Base-by-base conservation (phyloP, 2,329 filamentous ascomycete species). In the Pseudogymnoascus sp. region DNA sequence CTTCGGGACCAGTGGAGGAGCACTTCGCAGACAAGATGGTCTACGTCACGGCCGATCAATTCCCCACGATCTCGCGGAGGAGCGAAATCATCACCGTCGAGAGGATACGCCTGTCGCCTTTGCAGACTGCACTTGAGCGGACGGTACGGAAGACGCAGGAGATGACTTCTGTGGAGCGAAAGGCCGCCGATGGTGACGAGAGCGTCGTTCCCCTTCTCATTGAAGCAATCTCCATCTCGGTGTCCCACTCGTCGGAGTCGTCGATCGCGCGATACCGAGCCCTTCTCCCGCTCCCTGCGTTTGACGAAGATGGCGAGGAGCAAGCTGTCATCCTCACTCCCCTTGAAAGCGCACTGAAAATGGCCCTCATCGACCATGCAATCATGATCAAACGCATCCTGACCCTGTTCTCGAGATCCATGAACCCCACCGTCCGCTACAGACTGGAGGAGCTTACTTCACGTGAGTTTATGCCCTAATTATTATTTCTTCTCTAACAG, bases 61-160 rank as follows among this genome's bases (percentile, higher is more conserved):
- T 97, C 76, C 94, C 93, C 0, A 97, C 92, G 1, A 95, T 97
- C 57, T 77, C 97, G 25, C 84, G 91, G 32, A 84, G 92, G 61
- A 96, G 90, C 67, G 92, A 97, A 74, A 89, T 97, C 63, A 76
- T 95, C 12, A 78, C 83, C 6, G 79, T 82, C 1, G 82, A 86
- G 16, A 86, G 87, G 6, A 57, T 69, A 16, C 80, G 80, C 9
- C 78, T 97, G 25, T 82, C 82, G 32, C 86, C 92, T 6, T 79
- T 94, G 62, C 89, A 97, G 73, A 92, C 91, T n/a, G 93, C 89
- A 0, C 79, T 97, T 63, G 93, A 97, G 72, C 86, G 93, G 14
- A 93, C 94, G 32, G 87, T 90, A 67, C 85, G 92, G 62, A 97
- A 97, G 77, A 96, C 93, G 0, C 84, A 90, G 62, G 93, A 97